phyloP scores from a whole-genome alignment of 1,139 yeast species.

The Yamadazyma diospyri region DNA sequence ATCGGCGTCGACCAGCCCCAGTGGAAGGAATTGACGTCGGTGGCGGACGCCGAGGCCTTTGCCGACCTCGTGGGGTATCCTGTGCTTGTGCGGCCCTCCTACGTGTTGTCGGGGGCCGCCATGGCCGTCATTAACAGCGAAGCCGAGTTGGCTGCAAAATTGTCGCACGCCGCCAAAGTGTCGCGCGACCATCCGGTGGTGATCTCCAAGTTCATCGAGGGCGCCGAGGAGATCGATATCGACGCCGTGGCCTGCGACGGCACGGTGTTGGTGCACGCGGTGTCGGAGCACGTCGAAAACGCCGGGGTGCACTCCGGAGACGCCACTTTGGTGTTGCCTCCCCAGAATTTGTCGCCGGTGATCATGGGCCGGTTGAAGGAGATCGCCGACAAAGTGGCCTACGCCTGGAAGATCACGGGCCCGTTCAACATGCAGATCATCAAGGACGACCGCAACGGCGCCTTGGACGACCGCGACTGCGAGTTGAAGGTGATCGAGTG shows the following conservation, averaged over 20 bases:
- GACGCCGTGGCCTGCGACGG: constrained; percentile 95
- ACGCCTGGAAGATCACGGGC: constrained; percentile 94
- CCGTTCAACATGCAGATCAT: constrained; percentile 98
- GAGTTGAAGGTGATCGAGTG: constrained; percentile 92
- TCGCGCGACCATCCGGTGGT: constrained; percentile 97
- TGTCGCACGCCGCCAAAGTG: constrained; percentile 85
- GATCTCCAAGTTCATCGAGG: constrained; percentile 90
- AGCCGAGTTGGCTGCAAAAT: constrained; percentile 74
- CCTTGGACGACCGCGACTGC: constrained; percentile 50
- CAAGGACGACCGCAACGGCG: constrained; percentile 51
- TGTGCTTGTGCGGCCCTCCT: constrained; percentile 95
- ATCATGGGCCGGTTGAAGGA: constrained; percentile 64
- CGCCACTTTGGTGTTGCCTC: constrained; percentile 92
- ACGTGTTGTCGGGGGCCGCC: constrained; percentile 97
- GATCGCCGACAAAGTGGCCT: constrained; percentile 89
- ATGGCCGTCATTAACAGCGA: constrained; percentile 87
- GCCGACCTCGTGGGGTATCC: constrained; percentile 91
- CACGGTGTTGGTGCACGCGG: constrained; percentile 85
- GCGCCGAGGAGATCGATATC: constrained; percentile 95
- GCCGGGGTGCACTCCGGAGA: constrained; percentile 99
- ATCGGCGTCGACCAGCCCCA: constrained; percentile 94
- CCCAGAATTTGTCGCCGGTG: constrained; percentile 63
- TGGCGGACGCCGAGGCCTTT: constrained; percentile 80
- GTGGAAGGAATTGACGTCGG: constrained; percentile 92
- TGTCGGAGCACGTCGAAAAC: constrained; percentile 96